Percentiles rank a stretch among this genome's conserved stretches.
phyloP scores from a whole-genome alignment of 805 yeast species.

The Vanderwaltozyma verrucispora region DNA sequence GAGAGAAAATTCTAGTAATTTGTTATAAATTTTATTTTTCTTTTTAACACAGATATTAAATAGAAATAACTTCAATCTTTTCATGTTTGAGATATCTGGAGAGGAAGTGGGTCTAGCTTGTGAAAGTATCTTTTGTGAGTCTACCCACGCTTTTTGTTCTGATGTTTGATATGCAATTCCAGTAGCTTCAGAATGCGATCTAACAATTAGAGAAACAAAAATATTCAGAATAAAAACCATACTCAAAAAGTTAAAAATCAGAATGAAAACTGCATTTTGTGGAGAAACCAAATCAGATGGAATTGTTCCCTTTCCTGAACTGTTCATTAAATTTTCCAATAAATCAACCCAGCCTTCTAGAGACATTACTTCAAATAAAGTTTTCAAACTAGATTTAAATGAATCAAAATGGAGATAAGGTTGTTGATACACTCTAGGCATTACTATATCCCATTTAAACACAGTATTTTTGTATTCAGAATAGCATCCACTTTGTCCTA shows the following conservation, averaged over 20 bases:
- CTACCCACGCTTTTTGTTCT: conserved; percentile 1
- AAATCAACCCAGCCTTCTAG: conserved; percentile 3
- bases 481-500: background rate
- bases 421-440: background rate
- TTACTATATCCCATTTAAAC: conserved; percentile 1
- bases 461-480: background rate
- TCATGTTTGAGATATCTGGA: background rate
- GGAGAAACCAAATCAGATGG: background rate
- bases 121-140: background rate
- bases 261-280: conserved; percentile 1
- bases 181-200: background rate
- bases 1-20: background rate
- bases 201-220: background rate
- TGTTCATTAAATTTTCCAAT: background rate
- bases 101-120: background rate
- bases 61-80: background rate
- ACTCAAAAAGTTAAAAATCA: conserved; percentile 1
- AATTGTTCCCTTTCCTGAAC: background rate
- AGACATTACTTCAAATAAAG: conserved; percentile 1
- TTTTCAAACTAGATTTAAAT: background rate
- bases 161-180: conserved; percentile 1
- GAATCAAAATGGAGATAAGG: conserved; percentile 1
- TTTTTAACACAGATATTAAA: background rate
- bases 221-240: background rate
- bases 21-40: background rate